Percentiles rank a stretch among this genome's conserved stretches.
phyloP scores from a whole-genome alignment of 257 asterid genomes.

The Coffea canephora region DNA sequence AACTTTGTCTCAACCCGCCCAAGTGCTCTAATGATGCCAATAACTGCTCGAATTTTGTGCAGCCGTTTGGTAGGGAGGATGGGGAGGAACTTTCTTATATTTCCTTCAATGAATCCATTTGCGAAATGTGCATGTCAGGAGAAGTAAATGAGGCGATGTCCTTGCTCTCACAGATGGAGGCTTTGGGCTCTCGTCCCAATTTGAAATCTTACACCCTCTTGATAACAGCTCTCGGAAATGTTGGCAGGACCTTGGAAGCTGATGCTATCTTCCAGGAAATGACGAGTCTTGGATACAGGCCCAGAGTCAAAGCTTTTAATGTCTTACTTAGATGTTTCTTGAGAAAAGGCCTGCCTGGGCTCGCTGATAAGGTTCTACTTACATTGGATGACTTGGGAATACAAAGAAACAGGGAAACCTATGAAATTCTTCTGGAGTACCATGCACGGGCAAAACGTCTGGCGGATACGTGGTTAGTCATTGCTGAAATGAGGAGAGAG shows the following conservation, averaged over 20 bases:
- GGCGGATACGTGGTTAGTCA: conserved; percentile 71
- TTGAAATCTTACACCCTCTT: conserved; percentile 44
- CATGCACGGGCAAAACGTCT: conserved; percentile 62
- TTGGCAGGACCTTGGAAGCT: conserved; percentile 81
- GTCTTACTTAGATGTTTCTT: conserved; percentile 59
- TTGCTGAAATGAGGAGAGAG: conserved; percentile 66
- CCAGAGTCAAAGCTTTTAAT: conserved; percentile 51
- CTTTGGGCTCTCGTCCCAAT: conserved; percentile 59
- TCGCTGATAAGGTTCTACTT: conserved; percentile 47
- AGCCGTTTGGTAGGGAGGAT: conserved; percentile 1
- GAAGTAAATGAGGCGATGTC: conserved; percentile 70
- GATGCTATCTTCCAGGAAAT: conserved; percentile 80
- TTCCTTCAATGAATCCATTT: conserved; percentile 45
- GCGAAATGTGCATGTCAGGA: conserved; percentile 64
- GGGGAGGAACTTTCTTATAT: conserved; percentile 58
- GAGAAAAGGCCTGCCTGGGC: conserved; percentile 65
- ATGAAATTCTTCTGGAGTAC: conserved; percentile 68
- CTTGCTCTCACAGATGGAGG: conserved; percentile 76
- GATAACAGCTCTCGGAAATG: conserved; percentile 58
- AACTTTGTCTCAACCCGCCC: conserved; percentile 23
- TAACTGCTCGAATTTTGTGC: conserved; percentile 14
- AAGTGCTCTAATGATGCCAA: conserved; percentile 4
- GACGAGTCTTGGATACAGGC: conserved; percentile 52
- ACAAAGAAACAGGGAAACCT: conserved; percentile 57
- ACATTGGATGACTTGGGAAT: conserved; percentile 45